Base-by-base conservation (phyloP, 2,329 filamentous ascomycete species). In the Penicillium sclerotigenum region DNA sequence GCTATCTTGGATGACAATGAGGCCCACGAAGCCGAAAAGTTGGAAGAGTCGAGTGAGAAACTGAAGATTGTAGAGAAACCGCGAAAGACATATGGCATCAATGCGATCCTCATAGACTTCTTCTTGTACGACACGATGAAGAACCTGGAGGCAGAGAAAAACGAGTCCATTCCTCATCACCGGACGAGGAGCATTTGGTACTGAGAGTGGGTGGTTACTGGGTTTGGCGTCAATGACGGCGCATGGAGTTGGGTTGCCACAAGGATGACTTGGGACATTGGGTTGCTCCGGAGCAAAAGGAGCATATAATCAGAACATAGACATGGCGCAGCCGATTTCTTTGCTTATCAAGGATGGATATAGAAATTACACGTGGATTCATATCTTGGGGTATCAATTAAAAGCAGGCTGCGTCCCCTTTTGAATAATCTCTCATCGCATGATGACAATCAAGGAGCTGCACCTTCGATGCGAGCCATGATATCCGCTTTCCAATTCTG, bases 111-210 rank as follows among this genome's bases (percentile, higher is more conserved):
- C 65, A 94, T 99, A 60, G 94, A 99, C 74, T 99, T 97, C 75
- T 96, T 97, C 73, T 78, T 99, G 53, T 99, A 99, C 71, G 94
- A 99, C 75, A 86, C 88, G 18, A 91, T 94, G 77, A 99, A 97
- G 73, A 88, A 91, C 68, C 73, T 89, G 70, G 93, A 97, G 73
- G 79, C 76, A 72, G 79, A 62, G 79, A 85, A 50, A 73, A 65
- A 70, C 58, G 78, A 77, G 58, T 70, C 70, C 33, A 83, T 91
- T 58, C 90, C 90, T 5, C 91, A 96, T 75, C 92, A 97, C 75
- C 82, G 92, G 61, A 96, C 92, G 41, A 84, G 92, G 71, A 95
- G 91, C 69, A 96, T 97, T 59, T 97, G 92, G 92, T 97, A 97
- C 73, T 97, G 65, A 74, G 26, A 37, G 34, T 13, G 40, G 18